phyloP scores from a whole-genome alignment of 352 stramenopile genomes.

The Pythium utonaiense region DNA sequence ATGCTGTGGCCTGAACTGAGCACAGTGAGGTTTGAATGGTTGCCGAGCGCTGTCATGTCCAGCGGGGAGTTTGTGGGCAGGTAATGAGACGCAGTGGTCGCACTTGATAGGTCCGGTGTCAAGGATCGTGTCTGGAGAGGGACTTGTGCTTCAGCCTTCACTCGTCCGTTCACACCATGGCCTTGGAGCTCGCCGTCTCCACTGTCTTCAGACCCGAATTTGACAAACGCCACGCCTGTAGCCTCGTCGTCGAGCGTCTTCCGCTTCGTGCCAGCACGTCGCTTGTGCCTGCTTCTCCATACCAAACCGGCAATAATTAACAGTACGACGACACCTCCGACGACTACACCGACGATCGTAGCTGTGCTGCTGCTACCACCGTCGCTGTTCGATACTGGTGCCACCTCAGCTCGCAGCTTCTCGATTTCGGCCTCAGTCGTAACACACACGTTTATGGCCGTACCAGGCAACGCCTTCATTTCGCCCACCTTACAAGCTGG shows the following conservation, averaged over 20 bases:
- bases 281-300: background rate
- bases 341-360: background rate
- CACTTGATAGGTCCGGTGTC: background rate
- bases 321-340: background rate
- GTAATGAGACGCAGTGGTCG: background rate
- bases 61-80: background rate
- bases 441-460: background rate
- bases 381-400: background rate
- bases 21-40: background rate
- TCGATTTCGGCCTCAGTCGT: background rate
- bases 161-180: background rate
- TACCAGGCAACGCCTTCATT: background rate
- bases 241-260: background rate
- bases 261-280: background rate
- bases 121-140: background rate
- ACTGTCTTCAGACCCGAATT: slow-evolving; percentile 11
- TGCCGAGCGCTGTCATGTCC: background rate
- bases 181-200: background rate
- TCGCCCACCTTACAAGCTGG: slow-evolving; percentile 1
- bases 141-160: background rate
- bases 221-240: background rate
- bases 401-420: background rate
- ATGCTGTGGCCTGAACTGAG: background rate
- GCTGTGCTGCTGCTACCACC: background rate
- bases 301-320: background rate